Evolutionary conservation across 129 eudicot genomes (phyloP).

Genomic region (Chrysanthemum makinoi): DNA sequence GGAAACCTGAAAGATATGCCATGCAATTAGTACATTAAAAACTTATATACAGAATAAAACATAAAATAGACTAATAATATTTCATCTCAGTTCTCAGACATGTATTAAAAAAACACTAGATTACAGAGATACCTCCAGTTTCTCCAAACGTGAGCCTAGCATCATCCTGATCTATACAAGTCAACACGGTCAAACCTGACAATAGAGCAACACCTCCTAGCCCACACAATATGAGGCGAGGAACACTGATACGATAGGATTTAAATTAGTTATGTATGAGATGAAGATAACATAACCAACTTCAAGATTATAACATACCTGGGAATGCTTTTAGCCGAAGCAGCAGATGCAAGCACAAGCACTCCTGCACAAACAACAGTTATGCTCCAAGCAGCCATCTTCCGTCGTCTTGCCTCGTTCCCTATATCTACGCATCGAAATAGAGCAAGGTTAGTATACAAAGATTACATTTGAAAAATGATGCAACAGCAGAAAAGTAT

Average conservation of each 20-base stretch:
- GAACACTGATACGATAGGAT: slow-evolving; percentile 25
- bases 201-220: slow-evolving; percentile 42
- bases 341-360: slow-evolving; percentile 26
- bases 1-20: slow-evolving; percentile 49
- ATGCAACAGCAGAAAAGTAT: no score
- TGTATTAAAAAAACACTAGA: background rate
- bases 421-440: slow-evolving; percentile 23
- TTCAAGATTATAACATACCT: no score
- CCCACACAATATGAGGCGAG: slow-evolving; percentile 45
- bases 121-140: slow-evolving; percentile 40
- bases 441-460: background rate
- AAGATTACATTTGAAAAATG: background rate
- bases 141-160: slow-evolving; percentile 48
- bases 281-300: no score
- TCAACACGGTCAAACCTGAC: slow-evolving; percentile 40
- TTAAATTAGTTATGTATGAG: no score
- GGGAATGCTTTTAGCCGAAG: background rate
- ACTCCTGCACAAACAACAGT: slow-evolving; percentile 39
- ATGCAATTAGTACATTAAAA: background rate
- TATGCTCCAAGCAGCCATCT: slow-evolving; percentile 49
- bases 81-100: background rate
- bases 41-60: no score
- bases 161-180: slow-evolving; percentile 48
- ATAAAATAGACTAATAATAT: background rate
- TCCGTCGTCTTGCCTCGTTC: slow-evolving; percentile 36